Evolutionary conservation across 768 basidiomycete species (phyloP).

Genomic region (Tulasnella sp.): DNA sequence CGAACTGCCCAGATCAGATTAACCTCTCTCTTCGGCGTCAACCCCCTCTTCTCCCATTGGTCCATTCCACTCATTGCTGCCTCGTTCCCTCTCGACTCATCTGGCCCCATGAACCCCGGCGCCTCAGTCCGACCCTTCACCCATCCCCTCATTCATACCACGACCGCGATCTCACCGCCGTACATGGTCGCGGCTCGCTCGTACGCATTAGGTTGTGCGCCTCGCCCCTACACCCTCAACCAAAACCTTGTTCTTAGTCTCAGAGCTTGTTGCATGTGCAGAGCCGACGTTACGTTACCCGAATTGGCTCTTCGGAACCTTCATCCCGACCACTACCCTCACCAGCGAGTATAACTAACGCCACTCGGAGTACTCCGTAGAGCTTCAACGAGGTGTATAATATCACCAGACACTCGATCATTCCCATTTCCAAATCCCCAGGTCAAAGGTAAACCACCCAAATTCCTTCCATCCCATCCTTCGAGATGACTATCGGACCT

Average conservation of each 20-base stretch:
- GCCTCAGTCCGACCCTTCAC: neutral
- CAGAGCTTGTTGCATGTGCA: neutral
- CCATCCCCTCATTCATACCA: neutral
- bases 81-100: constrained; percentile 2
- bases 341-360: neutral
- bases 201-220: neutral
- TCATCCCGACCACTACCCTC: neutral
- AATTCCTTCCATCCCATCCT: neutral
- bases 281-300: neutral
- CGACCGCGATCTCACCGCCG: neutral
- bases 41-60: neutral
- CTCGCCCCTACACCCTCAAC: neutral
- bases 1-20: neutral
- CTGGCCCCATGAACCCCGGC: neutral
- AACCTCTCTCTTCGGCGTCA: neutral
- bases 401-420: neutral
- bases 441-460: neutral
- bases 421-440: neutral
- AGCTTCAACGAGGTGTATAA: neutral
- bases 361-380: neutral
- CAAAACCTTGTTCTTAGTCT: neutral
- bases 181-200: neutral
- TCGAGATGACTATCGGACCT: neutral
- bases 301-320: neutral
- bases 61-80: neutral